Conservation (phyloP, 106 monocot species). For the Allium sativum region DNA sequence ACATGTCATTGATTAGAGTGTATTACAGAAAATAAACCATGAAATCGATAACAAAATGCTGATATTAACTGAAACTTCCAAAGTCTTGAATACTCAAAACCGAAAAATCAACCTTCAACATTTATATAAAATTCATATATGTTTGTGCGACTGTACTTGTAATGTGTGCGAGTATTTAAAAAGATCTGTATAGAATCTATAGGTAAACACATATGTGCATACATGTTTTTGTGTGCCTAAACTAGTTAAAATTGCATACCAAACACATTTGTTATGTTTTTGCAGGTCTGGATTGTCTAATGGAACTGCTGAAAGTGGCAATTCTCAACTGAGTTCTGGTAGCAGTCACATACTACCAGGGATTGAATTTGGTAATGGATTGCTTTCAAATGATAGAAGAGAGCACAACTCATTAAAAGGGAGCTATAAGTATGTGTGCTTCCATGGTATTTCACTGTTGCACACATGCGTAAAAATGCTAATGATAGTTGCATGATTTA, state of each 20-base stretch:
- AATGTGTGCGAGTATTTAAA: too few species aligned
- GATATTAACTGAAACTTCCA: too few species aligned
- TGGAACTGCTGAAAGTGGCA: conserved; percentile 28
- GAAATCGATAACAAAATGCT: too few species aligned
- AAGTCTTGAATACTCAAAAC: too few species aligned
- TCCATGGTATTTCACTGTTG: not conserved
- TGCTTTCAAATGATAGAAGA: conserved; percentile 55
- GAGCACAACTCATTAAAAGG: conserved; percentile 53
- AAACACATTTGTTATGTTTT: not conserved
- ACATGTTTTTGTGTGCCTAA: not conserved
- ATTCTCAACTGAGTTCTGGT: conserved; percentile 36
- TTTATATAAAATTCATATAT: too few species aligned
- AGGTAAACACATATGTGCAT: not conserved
- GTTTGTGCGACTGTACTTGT: too few species aligned
- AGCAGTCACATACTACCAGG: conserved; percentile 25
- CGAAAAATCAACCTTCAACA: too few species aligned
- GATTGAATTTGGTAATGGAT: conserved; percentile 36
- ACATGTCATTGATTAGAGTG: too few species aligned
- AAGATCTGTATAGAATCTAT: not conserved
- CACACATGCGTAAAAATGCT: too few species aligned
- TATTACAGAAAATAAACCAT: too few species aligned
- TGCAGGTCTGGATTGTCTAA: conserved; percentile 53
- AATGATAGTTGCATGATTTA: not conserved
- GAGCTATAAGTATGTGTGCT: conserved; percentile 38
- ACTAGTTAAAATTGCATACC: not conserved